A percentile compares a stretch with the other conserved stretches of the same genome.
These are phyloP conservation scores for Dactylellina leptospora DNA, from an alignment of 2,329 filamentous ascomycete species.

Conservation along the genomic window DNA sequence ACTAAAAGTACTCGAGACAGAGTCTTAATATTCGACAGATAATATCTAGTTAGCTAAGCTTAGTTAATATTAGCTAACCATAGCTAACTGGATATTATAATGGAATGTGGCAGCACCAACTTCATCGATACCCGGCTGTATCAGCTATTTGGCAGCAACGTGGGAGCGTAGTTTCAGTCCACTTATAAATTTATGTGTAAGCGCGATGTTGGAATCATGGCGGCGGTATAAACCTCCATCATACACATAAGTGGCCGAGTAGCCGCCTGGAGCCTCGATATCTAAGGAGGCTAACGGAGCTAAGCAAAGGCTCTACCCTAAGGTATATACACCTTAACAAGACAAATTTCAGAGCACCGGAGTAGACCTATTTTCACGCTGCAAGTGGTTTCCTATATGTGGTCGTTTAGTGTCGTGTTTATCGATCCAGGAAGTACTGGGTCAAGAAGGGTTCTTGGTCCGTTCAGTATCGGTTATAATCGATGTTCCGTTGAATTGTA, in stretches of 20 bases:
- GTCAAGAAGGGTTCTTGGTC: not conserved
- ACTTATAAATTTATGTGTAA: constrained; percentile 1
- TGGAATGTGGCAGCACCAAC: too few species aligned
- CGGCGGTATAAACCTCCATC: not conserved
- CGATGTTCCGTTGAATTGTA: not conserved
- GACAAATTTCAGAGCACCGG: not conserved
- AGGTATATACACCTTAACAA: not conserved
- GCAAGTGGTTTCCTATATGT: constrained; percentile 17
- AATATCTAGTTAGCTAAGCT: too few species aligned
- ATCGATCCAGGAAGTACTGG: not conserved
- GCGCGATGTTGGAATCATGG: constrained; percentile 16
- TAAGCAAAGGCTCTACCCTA: not conserved
- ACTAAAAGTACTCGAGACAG: too few species aligned
- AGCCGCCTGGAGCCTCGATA: not conserved
- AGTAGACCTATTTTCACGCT: constrained; percentile 12
- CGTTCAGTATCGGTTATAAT: not conserved
- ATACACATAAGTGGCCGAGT: not conserved
- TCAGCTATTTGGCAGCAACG: constrained; percentile 16
- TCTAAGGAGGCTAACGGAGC: not conserved
- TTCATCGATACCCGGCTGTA: too few species aligned
- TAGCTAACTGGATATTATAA: too few species aligned
- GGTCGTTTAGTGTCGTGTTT: constrained; percentile 14
- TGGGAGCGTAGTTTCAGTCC: constrained; percentile 20
- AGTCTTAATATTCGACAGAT: too few species aligned
- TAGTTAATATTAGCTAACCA: too few species aligned